Base-by-base conservation (phyloP, 345 rosid species). In the Populus euphratica region DNA sequence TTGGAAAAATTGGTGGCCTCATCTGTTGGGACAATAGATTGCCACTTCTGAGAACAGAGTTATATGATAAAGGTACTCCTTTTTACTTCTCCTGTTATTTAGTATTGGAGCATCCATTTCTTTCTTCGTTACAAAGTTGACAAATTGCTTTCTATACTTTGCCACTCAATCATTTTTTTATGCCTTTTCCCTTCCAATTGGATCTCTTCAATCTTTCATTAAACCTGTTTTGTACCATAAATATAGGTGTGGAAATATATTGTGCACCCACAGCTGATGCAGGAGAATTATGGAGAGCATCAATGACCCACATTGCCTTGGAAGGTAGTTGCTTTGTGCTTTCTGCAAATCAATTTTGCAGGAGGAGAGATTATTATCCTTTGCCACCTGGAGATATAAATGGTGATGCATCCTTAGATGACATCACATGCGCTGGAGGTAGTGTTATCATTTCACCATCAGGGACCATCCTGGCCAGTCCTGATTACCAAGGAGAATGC, bases 321-420 rank as follows among this genome's bases (percentile, higher is more conserved):
- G 81, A 81, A 77, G 81, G 84, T 29, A 39, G 81, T 31, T 81
- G 84, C 77, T 81, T 81, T 74, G 81, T 81, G 39, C 81, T 77
- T 47, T 77, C 78, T 8, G 81, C 84, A 4, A 81, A 77, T 63
- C 84, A 81, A 44, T 77, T 73, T 72, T 68, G 72, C 39, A 27
- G 33, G 25, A 50, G 81, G 69, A 52, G 71, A 64, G 84, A 81
- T 39, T 69, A 81, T 39, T 69, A 41, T 29, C 79, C 73, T 0
- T 44, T 64, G 5, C 62, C 69, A 5, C 43, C 59, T 8, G 68
- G 69, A 33, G 70, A 61, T 67, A 35, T 63, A 33, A 17, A 59
- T 43, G 31, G 39, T 4, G 50, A 66, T 17, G n/a, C 8, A 70
- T 62, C 50, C 23, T 16, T 23, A 9, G 76, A 72, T 64, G 76